Evolutionary conservation across 176 grass and related monocot species (phyloP).

Genomic region (Musa schizocarpa): DNA sequence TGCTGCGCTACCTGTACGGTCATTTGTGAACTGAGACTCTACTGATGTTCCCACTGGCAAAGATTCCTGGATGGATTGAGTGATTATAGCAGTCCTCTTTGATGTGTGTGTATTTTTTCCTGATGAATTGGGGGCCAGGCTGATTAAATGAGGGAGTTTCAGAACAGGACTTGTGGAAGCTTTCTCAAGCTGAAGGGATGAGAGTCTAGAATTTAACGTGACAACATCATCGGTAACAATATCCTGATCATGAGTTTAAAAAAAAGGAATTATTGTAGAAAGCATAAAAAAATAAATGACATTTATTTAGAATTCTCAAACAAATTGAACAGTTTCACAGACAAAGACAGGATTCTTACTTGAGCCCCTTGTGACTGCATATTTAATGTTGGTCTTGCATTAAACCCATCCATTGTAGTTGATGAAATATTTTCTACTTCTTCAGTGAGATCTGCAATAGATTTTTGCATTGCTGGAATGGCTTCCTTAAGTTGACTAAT

Average conservation of each 20-base stretch:
- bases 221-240: conserved; percentile 41
- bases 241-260: conserved; percentile 33
- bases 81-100: conserved; percentile 34
- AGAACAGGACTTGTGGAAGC: conserved; percentile 43
- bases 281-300: not conserved
- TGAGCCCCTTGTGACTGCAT: conserved; percentile 32
- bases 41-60: conserved; percentile 29
- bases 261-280: not conserved
- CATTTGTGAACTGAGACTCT: conserved; percentile 19
- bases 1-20: conserved; percentile 27
- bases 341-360: conserved; percentile 29
- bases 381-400: conserved; percentile 33
- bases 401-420: conserved; percentile 44
- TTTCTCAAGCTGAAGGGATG: conserved; percentile 59
- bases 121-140: conserved; percentile 70
- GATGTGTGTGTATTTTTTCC: conserved; percentile 53
- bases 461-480: conserved; percentile 89
- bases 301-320: conserved; percentile 9
- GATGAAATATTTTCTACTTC: conserved; percentile 59
- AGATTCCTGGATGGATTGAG: conserved; percentile 46
- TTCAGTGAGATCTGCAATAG: conserved; percentile 78
- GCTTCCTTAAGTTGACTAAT: conserved; percentile 97
- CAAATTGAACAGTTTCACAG: conserved; percentile 22
- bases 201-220: conserved; percentile 60
- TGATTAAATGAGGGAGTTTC: conserved; percentile 88